Conservation (phyloP, 1,139 yeast genomes). For the Lodderomyces parapsilosis region DNA sequence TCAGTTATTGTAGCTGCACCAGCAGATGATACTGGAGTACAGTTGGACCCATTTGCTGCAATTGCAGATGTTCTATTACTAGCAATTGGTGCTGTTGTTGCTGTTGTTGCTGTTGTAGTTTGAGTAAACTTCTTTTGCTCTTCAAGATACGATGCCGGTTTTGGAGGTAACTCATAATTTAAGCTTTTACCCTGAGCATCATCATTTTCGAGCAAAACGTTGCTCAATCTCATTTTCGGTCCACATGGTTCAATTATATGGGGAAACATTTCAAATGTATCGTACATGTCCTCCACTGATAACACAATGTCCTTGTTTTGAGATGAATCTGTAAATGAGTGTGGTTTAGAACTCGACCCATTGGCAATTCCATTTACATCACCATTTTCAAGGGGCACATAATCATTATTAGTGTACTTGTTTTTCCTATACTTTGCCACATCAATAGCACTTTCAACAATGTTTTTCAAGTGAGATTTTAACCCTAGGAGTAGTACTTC, state of each 20-base stretch:
- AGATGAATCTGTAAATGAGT: not conserved
- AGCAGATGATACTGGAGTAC: slow-evolving; percentile 1
- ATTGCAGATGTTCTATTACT: not conserved
- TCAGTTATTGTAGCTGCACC: not conserved
- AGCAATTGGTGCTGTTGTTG: slow-evolving; percentile 1
- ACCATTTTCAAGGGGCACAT: slow-evolving; percentile 14
- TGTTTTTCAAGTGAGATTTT: slow-evolving; percentile 72
- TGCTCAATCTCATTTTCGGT: slow-evolving; percentile 50
- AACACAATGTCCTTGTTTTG: slow-evolving; percentile 33
- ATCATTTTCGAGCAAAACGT: slow-evolving; percentile 59
- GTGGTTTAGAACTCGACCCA: not conserved
- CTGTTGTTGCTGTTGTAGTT: slow-evolving; percentile 4
- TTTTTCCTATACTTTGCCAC: slow-evolving; percentile 59
- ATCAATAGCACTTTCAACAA: slow-evolving; percentile 76
- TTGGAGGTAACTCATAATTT: slow-evolving; percentile 44
- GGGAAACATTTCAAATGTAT: slow-evolving; percentile 64
- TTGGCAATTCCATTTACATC: not conserved
- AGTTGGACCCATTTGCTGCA: not conserved
- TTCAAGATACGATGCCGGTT: slow-evolving; percentile 10
- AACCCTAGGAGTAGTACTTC: slow-evolving; percentile 79
- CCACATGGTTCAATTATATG: slow-evolving; percentile 69
- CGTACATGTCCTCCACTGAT: slow-evolving; percentile 64
- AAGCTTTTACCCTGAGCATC: slow-evolving; percentile 41
- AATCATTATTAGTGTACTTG: slow-evolving; percentile 50
- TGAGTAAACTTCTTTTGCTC: not conserved